Conservation (phyloP, 345 rosid species). For the Psidium friedrichsthalianum region DNA sequence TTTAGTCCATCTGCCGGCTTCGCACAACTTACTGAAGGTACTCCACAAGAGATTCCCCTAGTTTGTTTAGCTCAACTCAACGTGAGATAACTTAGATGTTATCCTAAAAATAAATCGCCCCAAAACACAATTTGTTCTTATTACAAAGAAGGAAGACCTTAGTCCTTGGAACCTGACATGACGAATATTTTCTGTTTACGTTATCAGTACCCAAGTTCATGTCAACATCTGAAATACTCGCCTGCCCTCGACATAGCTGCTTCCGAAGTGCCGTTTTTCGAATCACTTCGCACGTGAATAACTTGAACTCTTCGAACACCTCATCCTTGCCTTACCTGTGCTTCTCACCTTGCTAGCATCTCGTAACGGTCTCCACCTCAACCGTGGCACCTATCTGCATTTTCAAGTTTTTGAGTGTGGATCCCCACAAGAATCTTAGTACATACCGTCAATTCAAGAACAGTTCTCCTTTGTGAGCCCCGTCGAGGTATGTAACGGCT, state of each 20-base stretch:
- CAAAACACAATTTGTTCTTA: background rate
- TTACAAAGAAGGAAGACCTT: slow-evolving; percentile 1
- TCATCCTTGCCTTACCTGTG: slow-evolving; percentile 22
- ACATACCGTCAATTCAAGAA: background rate
- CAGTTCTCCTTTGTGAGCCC: background rate
- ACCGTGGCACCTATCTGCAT: slow-evolving; percentile 20
- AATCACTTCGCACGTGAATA: slow-evolving; percentile 34
- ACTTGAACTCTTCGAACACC: slow-evolving; percentile 19
- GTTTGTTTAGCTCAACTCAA: background rate
- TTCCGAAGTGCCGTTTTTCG: slow-evolving; percentile 41
- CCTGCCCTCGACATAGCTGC: slow-evolving; percentile 30
- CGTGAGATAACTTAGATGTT: background rate
- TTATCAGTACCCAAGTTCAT: slow-evolving; percentile 2
- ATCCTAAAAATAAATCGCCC: background rate
- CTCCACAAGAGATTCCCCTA: background rate
- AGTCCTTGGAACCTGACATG: slow-evolving; percentile 14
- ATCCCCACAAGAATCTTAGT: background rate
- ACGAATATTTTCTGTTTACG: background rate
- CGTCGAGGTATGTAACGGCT: background rate
- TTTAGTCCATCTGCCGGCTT: slow-evolving; percentile 14
- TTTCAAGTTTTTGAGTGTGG: too few relatives aligned
- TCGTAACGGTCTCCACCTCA: slow-evolving; percentile 18
- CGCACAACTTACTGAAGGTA: slow-evolving; percentile 11
- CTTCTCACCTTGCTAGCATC: slow-evolving; percentile 37
- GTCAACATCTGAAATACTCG: slow-evolving; percentile 19